Percentiles rank a stretch among this genome's conserved stretches.
These are phyloP conservation scores for Suillus decipiens DNA, from an alignment of 768 basidiomycete species.

Conservation along the genomic window DNA sequence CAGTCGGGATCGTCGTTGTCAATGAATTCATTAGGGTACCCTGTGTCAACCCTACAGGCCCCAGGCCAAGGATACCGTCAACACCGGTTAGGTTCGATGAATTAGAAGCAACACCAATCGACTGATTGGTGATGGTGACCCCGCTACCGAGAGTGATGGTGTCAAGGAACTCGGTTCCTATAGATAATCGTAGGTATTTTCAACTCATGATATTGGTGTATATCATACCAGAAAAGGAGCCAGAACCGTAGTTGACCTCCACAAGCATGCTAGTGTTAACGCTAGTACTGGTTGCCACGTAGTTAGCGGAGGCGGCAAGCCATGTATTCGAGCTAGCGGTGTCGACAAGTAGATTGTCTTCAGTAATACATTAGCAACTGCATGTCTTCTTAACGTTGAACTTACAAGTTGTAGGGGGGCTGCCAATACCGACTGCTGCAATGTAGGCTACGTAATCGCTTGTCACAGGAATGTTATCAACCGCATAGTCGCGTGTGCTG, in stretches of 20 bases:
- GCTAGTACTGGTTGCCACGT: conserved; percentile 53
- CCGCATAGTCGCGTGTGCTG: conserved; percentile 14
- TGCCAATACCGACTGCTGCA: conserved; percentile 53
- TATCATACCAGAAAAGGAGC: conserved; percentile 53
- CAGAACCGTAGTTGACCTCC: conserved; percentile 59
- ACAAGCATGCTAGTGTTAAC: conserved; percentile 47
- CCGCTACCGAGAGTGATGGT: conserved; percentile 51
- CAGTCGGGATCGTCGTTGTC: conserved; percentile 45
- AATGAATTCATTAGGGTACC: conserved; percentile 28
- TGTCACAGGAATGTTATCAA: conserved; percentile 38
- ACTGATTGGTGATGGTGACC: conserved; percentile 54
- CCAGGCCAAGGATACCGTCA: conserved; percentile 71
- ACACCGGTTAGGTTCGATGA: conserved; percentile 48
- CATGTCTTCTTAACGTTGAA: not conserved
- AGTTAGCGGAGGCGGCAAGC: conserved; percentile 56
- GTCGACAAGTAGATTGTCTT: conserved; percentile 59
- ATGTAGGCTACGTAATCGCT: conserved; percentile 36
- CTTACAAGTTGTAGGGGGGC: conserved; percentile 53
- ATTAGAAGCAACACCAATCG: conserved; percentile 64
- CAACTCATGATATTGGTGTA: not conserved
- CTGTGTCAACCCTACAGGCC: conserved; percentile 55
- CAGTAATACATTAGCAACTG: conserved; percentile 2
- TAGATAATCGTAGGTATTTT: conserved; percentile 1
- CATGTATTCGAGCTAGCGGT: conserved; percentile 73
- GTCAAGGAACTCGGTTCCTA: conserved; percentile 50